Percentiles rank a stretch among this genome's conserved stretches.
These are phyloP conservation scores for Tuber calosporum DNA, from an alignment of 495 filamentous ascomycete species.

Conservation along the genomic window DNA sequence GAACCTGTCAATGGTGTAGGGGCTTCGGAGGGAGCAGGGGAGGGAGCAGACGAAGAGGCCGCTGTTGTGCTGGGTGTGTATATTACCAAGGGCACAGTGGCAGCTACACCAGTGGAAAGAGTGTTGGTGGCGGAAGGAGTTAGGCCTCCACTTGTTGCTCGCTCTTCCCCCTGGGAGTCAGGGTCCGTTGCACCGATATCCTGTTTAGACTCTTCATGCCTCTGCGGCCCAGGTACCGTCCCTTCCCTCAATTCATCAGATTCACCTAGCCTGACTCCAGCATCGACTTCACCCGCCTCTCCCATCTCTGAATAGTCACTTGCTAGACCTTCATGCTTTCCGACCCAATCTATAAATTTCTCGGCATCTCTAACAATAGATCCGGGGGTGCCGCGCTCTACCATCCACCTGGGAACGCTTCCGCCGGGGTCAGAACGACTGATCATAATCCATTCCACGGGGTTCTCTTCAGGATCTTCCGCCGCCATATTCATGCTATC, in stretches of 20 bases:
- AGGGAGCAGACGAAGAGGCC: conserved; percentile 7
- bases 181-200: not conserved
- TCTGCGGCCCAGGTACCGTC: conserved; percentile 8
- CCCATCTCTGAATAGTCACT: conserved; percentile 6
- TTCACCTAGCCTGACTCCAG: conserved; percentile 7
- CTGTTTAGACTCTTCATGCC: conserved; percentile 3
- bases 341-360: conserved; percentile 76
- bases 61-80: not conserved
- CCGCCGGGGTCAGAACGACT: conserved; percentile 91
- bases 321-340: conserved; percentile 6
- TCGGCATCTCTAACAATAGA: conserved; percentile 74
- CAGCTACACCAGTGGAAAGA: conserved; percentile 17
- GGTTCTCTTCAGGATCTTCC: conserved; percentile 49
- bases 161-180: not conserved
- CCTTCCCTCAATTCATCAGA: conserved; percentile 3
- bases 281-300: conserved; percentile 8
- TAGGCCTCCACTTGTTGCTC: not conserved
- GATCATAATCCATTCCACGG: conserved; percentile 92
- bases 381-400: conserved; percentile 80
- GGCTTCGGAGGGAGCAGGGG: conserved; percentile 1
- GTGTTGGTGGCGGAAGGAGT: conserved; percentile 16
- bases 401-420: conserved; percentile 86
- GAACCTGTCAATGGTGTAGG: conserved; percentile 13
- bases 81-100: conserved; percentile 21
- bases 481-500: conserved; percentile 14